A percentile compares a stretch with the other conserved stretches of the same genome.
phyloP scores from a whole-genome alignment of 345 rosid genomes.

The Brassica incana region DNA sequence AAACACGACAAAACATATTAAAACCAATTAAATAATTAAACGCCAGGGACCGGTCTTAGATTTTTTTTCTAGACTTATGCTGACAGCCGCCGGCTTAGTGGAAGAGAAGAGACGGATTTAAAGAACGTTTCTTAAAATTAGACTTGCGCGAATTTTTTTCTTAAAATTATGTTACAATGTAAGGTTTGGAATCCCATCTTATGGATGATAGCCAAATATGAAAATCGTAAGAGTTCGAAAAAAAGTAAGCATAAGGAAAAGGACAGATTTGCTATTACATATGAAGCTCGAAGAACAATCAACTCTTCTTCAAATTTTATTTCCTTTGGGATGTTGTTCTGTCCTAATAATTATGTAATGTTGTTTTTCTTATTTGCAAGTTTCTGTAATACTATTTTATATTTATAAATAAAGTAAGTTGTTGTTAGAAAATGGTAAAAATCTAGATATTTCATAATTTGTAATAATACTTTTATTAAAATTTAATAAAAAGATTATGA shows the following conservation, averaged over 20 bases:
- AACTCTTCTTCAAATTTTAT: not conserved
- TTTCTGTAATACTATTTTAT: not conserved
- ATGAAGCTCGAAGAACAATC: not conserved
- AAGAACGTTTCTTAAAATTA: not conserved
- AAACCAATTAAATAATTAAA: slow-evolving; percentile 8
- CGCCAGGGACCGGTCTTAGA: slow-evolving; percentile 49
- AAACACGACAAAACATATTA: slow-evolving; percentile 26
- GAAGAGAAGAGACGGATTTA: slow-evolving; percentile 33
- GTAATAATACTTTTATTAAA: too few species aligned
- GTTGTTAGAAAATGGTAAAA: too few species aligned
- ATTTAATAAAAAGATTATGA: too few species aligned
- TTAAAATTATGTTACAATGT: too few species aligned
- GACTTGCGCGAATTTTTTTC: not conserved
- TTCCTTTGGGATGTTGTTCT: not conserved
- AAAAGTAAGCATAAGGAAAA: not conserved
- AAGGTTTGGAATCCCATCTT: too few species aligned
- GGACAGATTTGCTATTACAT: not conserved
- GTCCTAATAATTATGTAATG: too few species aligned
- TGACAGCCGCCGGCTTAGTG: slow-evolving; percentile 90
- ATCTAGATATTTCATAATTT: too few species aligned
- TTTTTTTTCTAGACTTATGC: slow-evolving; percentile 56
- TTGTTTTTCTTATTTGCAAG: too few species aligned
- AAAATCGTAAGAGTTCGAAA: not conserved
- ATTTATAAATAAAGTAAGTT: too few species aligned
- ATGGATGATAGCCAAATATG: too few species aligned